These are phyloP conservation scores for Lenwebbia sp. DNA, from an alignment of 345 rosid genomes.

Conservation along the genomic window DNA sequence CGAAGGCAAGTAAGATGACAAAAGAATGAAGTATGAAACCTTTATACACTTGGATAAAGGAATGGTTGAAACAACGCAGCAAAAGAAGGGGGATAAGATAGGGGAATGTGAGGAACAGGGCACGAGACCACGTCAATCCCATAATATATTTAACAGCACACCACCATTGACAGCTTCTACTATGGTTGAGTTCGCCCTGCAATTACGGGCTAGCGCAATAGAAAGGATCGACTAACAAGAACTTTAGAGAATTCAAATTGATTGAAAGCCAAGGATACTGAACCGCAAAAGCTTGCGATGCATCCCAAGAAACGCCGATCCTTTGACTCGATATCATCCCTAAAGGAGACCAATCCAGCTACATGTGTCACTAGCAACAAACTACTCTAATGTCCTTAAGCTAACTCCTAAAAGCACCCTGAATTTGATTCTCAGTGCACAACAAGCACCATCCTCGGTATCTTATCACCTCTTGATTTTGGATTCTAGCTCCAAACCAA, in stretches of 20 bases:
- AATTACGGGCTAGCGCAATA: not conserved
- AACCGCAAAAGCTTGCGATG: not conserved
- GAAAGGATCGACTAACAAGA: not conserved
- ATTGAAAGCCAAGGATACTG: not conserved
- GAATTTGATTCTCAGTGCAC: not conserved
- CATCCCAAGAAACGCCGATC: not conserved
- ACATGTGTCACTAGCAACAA: not conserved
- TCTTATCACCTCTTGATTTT: not conserved
- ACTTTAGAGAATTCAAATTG: not conserved
- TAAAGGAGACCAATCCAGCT: not conserved
- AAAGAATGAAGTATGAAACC: not conserved
- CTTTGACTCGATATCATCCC: not conserved
- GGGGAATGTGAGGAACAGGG: not conserved
- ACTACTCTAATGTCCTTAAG: not conserved
- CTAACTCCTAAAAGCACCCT: not conserved
- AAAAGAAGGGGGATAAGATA: not conserved
- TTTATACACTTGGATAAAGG: not conserved
- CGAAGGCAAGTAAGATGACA: not conserved
- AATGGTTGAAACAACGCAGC: not conserved
- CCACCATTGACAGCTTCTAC: not conserved
- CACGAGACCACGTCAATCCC: not conserved
- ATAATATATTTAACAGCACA: not conserved
- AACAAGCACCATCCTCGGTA: not conserved
- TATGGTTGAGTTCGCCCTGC: not conserved
- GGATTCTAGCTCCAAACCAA: not conserved